Conservation (phyloP, 495 filamentous ascomycete genomes). For the Penicillium ochrochloron region DNA sequence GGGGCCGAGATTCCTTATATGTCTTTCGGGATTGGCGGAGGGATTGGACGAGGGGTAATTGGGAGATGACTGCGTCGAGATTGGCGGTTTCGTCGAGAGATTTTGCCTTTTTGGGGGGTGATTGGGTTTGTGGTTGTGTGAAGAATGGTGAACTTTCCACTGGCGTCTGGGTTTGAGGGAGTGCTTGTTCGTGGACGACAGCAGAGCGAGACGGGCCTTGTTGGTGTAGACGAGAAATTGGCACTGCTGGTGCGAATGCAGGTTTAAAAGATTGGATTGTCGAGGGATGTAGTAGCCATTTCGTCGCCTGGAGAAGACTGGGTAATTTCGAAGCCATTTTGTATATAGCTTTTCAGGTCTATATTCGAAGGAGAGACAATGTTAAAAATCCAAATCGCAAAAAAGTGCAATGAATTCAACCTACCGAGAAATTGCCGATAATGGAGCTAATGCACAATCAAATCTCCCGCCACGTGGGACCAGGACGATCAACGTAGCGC, state of each 20-base stretch:
- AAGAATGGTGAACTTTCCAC: conserved; percentile 20
- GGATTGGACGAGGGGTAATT: conserved; percentile 68
- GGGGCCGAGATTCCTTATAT: conserved; percentile 76
- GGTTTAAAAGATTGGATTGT: background rate
- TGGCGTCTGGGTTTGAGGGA: conserved; percentile 28
- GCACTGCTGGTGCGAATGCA: conserved; percentile 4
- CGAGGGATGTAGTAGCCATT: conserved; percentile 22
- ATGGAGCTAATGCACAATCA: conserved; percentile 16
- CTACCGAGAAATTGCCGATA: conserved; percentile 12
- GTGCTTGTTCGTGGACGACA: conserved; percentile 35
- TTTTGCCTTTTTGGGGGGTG: conserved; percentile 18
- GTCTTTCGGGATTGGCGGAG: conserved; percentile 62
- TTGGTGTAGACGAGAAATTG: conserved; percentile 30
- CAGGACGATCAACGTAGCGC: conserved; percentile 1
- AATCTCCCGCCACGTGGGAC: conserved; percentile 21
- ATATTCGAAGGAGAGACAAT: background rate
- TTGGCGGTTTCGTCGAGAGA: conserved; percentile 5
- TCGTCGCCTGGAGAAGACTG: conserved; percentile 13
- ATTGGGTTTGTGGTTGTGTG: conserved; percentile 13
- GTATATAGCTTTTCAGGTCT: background rate
- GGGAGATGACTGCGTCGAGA: conserved; percentile 69
- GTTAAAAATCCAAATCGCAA: background rate
- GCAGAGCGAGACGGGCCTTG: conserved; percentile 34
- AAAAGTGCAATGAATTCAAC: background rate
- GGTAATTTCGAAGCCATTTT: conserved; percentile 18